A percentile compares a stretch with the other conserved stretches of the same genome.
Conservation (phyloP, 1,284 basidiomycete species). For the Ustilago lituana region DNA sequence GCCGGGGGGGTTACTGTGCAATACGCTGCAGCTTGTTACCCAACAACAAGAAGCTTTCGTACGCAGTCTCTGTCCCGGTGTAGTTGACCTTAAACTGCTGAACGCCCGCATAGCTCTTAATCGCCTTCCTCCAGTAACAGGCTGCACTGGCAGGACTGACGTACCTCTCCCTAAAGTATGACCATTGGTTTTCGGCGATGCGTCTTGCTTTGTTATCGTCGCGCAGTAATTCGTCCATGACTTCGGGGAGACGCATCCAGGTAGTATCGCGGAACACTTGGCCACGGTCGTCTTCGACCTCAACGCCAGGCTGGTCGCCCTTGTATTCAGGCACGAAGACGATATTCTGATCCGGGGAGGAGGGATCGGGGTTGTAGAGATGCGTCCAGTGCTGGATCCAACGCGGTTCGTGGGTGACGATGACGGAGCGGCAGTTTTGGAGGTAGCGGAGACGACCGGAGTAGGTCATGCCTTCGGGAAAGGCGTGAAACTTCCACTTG, state of each 20-base stretch:
- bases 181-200: slow-evolving; percentile 62
- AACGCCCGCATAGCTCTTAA: slow-evolving; percentile 38
- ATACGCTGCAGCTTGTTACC: slow-evolving; percentile 42
- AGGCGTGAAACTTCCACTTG: slow-evolving; percentile 63
- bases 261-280: slow-evolving; percentile 35
- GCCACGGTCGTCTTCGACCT: slow-evolving; percentile 47
- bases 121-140: slow-evolving; percentile 60
- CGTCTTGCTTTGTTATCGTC: slow-evolving; percentile 52
- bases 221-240: slow-evolving; percentile 52
- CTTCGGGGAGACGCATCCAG: slow-evolving; percentile 57
- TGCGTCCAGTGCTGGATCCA: slow-evolving; percentile 65
- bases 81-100: slow-evolving; percentile 51
- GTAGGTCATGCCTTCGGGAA: slow-evolving; percentile 63
- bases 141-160: slow-evolving; percentile 50
- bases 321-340: slow-evolving; percentile 56
- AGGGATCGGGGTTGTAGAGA: slow-evolving; percentile 57
- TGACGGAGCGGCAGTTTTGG: slow-evolving; percentile 61
- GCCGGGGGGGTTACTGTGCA: no score
- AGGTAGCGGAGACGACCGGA: slow-evolving; percentile 58
- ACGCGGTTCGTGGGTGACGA: slow-evolving; percentile 59
- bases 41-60: slow-evolving; percentile 53
- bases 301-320: slow-evolving; percentile 21
- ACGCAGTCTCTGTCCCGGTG: slow-evolving; percentile 57
- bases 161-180: slow-evolving; percentile 58
- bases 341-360: slow-evolving; percentile 63